These are phyloP conservation scores for Polygonum maritimum DNA, from an alignment of 148 eudicot species.

Conservation along the genomic window DNA sequence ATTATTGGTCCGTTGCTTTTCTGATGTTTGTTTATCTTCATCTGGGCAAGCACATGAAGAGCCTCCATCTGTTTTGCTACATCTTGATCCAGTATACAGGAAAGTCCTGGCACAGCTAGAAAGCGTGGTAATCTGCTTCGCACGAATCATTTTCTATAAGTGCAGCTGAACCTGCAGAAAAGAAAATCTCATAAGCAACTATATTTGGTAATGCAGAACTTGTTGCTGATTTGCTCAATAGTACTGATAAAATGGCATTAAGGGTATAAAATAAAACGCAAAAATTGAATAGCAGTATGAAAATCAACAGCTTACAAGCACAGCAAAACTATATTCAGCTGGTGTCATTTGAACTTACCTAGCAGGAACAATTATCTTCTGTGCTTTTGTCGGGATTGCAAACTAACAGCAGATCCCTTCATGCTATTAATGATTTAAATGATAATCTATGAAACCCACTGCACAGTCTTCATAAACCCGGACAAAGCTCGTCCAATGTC, in stretches of 20 bases:
- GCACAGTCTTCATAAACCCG: neutral
- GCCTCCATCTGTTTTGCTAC: constrained; percentile 72
- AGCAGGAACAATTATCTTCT: neutral
- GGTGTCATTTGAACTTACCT: neutral
- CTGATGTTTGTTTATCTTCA: constrained; percentile 67
- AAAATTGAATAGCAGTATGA: neutral
- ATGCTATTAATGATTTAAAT: neutral
- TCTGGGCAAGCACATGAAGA: constrained; percentile 75
- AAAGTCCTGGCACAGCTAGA: constrained; percentile 39
- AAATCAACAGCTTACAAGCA: neutral
- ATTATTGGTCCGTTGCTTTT: constrained; percentile 35
- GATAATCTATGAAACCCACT: neutral
- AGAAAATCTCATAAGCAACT: neutral
- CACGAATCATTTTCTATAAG: constrained; percentile 29
- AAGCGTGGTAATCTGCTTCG: constrained; percentile 39
- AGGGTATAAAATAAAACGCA: neutral
- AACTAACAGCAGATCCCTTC: constrained; percentile 4
- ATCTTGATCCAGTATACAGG: constrained; percentile 42
- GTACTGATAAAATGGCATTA: neutral
- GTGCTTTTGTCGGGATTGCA: neutral
- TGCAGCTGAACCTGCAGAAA: constrained; percentile 25
- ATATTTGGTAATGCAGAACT: neutral
- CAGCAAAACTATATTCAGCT: neutral
- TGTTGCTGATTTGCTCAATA: neutral
- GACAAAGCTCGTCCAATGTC: neutral